Evolutionary conservation across 2,329 filamentous ascomycete species (phyloP).

Genomic region (Ambrosiella cleistominuta): DNA sequence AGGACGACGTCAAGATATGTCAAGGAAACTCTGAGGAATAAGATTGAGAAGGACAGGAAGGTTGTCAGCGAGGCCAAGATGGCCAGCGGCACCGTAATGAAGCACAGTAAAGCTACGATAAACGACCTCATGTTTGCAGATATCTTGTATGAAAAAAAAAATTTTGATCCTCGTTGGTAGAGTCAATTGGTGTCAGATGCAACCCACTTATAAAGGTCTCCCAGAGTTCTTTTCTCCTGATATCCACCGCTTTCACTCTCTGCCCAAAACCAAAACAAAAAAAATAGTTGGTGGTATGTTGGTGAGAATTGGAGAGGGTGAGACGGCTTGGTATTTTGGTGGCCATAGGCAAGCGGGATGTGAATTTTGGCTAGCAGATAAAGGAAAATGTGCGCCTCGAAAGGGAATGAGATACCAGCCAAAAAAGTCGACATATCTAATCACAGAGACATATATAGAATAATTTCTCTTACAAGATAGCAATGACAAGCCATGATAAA

Average conservation of each 20-base stretch:
- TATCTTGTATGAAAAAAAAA: neutral
- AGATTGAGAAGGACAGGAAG: conserved; percentile 40
- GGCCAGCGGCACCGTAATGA: conserved; percentile 45
- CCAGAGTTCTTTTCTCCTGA: too few species aligned
- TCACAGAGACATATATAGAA: too few species aligned
- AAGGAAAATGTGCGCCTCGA: too few species aligned
- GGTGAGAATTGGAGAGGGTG: neutral
- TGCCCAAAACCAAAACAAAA: too few species aligned
- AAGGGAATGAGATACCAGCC: too few species aligned
- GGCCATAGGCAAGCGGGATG: neutral
- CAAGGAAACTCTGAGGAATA: conserved; percentile 41
- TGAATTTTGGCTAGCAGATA: neutral
- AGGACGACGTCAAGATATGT: conserved; percentile 47
- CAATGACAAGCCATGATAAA: neutral
- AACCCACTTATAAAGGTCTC: too few species aligned
- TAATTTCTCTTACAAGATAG: neutral
- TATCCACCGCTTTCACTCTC: too few species aligned
- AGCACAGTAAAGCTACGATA: conserved; percentile 42
- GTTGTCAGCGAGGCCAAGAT: conserved; percentile 47
- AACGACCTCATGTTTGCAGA: conserved; percentile 25
- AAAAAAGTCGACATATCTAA: too few species aligned
- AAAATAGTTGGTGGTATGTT: neutral
- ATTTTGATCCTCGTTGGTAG: neutral
- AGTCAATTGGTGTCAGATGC: too few species aligned
- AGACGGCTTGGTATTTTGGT: neutral